Base-by-base conservation (phyloP, 176 grass and related monocot genomes). In the Saccharum officinarum region DNA sequence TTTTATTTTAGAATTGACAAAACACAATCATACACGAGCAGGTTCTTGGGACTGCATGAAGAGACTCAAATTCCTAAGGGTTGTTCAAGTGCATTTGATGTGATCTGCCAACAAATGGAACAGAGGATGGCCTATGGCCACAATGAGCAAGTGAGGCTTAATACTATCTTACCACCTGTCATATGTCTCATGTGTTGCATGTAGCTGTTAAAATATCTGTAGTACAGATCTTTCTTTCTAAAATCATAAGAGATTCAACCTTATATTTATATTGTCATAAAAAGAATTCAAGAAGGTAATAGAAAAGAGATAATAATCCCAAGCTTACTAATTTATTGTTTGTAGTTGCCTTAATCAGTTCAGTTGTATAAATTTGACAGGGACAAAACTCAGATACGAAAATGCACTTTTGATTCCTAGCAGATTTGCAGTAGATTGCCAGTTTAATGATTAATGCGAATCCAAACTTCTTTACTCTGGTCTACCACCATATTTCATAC, bases 31-130 rank as follows among this genome's bases (percentile, higher is more conserved):
- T 79, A 18, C 45, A 14, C 5, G 84, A 66, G 50, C 69, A 98
- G 96, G 86, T 98, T 95, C 82, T 87, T 98, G 86, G 93, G 91
- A 66, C 81, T 98, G 60, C 30, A 92, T 66, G 91, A 95, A 41
- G 83, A 90, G 79, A 73, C 23, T 36, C 23, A 87, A 39, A 92
- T 98, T 86, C 93, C 96, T 7, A 75, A 77, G 15, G 82, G 80
- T n/a, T 95, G 96, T 80, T 87, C 82, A 71, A 98, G 86, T 82
- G 91, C 96, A 89, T 87, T 95, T 42, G 84, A 92, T 73, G 88
- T 95, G 62, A 84, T 91, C 23, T 94, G 91, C 85, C 85, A 87
- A 66, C 45, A 79, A 64, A 98, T 95, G 93, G 93, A 98, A 86
- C 80, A 92, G 70, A 95, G 66, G 81, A 85, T 98, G 94, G 81